Base-by-base conservation (phyloP, 306 rosid species). In the Lablab purpureus region DNA sequence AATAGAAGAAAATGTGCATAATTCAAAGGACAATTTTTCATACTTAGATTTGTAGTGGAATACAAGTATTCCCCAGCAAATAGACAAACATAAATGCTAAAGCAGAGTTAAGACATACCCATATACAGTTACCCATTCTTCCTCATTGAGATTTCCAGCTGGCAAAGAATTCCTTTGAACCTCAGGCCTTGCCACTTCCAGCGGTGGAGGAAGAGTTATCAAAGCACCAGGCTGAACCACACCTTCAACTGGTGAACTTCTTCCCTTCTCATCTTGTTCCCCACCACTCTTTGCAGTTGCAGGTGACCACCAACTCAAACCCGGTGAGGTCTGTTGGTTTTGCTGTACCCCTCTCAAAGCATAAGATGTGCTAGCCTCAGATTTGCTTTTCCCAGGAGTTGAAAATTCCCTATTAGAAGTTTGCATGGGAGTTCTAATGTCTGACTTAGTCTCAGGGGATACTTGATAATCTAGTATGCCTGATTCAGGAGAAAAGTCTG, bases 61-160 rank as follows among this genome's bases (percentile, higher is more conserved):
- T 36, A 30, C 36, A 71, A 36, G 59, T 22, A 65, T 18, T 62
- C 19, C 18, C 45, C 34, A 45, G 36, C 73, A 80, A 80, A 21
- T 34, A 62, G 46, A 74, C 17, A 25, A 54, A 77, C 21, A 21
- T 10, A 21, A 64, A 81, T 37, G 21, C 73, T 73, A 45, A 47
- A 71, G 68, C 52, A 52, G 82, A 80, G 80, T 54, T 37, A 67
- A 77, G 77, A 25, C 76, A 83, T 93, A 95, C 99, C 99, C 98
- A 50, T 91, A 93, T 73, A 96, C 96, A 45, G 98, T 96, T 41
- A 96, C 89, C 99, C 99, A 96, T 86, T 96, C 99, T 80, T 91
- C 99, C 82, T 91, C 98, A 4, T 91, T 85, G 81, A 88, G 87
- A 84, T 88, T 88, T 66, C 92, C 93, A 4, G 91, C 82, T 37